phyloP scores from a whole-genome alignment of 2,329 filamentous ascomycete genomes.

The Botryotinia globosa region DNA sequence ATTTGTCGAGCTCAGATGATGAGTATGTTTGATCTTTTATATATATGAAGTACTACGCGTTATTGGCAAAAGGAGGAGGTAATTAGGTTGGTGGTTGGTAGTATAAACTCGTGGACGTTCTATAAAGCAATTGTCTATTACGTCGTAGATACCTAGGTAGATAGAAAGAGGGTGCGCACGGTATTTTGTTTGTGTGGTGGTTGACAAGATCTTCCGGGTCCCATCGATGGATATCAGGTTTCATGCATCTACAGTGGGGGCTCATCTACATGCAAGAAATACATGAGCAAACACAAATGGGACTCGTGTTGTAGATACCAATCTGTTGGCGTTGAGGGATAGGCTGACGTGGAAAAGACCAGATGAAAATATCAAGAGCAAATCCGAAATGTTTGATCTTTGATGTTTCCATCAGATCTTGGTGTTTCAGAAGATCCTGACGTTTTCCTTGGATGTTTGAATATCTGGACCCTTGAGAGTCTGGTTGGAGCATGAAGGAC shows the following conservation, averaged over 20 bases:
- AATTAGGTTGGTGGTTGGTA: neutral
- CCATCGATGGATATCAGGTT: slow-evolving; percentile 11
- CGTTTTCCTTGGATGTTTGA: slow-evolving; percentile 2
- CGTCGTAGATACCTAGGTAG: neutral
- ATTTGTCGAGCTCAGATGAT: neutral
- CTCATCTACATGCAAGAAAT: neutral
- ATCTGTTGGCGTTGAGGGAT: neutral
- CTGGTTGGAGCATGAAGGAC: neutral
- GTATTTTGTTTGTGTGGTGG: slow-evolving; percentile 4
- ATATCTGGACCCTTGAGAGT: neutral
- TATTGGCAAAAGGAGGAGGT: neutral
- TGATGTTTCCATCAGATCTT: neutral
- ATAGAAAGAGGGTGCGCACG: neutral
- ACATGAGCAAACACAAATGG: neutral
- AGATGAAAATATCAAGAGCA: neutral
- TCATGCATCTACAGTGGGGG: neutral
- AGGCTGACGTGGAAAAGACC: neutral
- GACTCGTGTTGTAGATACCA: neutral
- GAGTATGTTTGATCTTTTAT: slow-evolving; percentile 4
- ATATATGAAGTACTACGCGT: neutral
- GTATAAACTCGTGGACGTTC: neutral
- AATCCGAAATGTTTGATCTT: slow-evolving; percentile 10
- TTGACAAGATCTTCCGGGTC: slow-evolving; percentile 6
- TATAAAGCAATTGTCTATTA: neutral
- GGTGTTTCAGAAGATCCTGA: neutral